phyloP scores from a whole-genome alignment of 2,329 filamentous ascomycete species.

The Teratosphaeria pseudoeucalypti region DNA sequence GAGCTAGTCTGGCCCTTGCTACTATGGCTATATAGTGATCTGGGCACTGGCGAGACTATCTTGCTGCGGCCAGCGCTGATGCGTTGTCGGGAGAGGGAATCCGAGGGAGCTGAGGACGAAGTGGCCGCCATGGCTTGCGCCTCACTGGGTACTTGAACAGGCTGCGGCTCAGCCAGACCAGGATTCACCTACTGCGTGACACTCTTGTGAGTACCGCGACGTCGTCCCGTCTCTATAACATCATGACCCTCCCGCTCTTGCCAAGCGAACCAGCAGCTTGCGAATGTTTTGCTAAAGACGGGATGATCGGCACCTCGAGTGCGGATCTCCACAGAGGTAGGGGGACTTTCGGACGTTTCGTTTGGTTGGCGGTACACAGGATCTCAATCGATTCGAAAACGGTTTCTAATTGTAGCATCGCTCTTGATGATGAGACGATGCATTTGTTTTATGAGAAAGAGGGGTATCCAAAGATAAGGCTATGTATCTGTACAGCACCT shows the following conservation, averaged over 20 bases:
- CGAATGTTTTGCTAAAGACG: not conserved
- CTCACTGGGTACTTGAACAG: not conserved
- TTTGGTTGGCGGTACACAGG: not conserved
- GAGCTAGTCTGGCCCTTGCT: constrained; percentile 3
- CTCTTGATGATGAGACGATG: not conserved
- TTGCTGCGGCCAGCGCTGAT: constrained; percentile 14
- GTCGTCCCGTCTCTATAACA: not conserved
- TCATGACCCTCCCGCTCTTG: not conserved
- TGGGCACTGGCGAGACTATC: not conserved
- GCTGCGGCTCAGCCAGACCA: not conserved
- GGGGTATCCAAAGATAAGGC: not conserved
- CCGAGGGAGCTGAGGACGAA: not conserved
- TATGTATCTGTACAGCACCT: not conserved
- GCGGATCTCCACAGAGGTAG: not conserved
- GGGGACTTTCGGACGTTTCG: not conserved
- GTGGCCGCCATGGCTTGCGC: not conserved
- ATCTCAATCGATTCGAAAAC: not conserved
- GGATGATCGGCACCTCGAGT: not conserved
- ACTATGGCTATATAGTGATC: constrained; percentile 1
- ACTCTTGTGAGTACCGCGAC: not conserved
- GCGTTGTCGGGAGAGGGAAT: not conserved
- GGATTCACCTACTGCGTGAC: not conserved
- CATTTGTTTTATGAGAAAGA: not conserved
- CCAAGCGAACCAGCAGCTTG: not conserved
- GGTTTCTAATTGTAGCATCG: not conserved